These are phyloP conservation scores for Tulasnella sp. DNA, from an alignment of 768 basidiomycete genomes.

Conservation along the genomic window DNA sequence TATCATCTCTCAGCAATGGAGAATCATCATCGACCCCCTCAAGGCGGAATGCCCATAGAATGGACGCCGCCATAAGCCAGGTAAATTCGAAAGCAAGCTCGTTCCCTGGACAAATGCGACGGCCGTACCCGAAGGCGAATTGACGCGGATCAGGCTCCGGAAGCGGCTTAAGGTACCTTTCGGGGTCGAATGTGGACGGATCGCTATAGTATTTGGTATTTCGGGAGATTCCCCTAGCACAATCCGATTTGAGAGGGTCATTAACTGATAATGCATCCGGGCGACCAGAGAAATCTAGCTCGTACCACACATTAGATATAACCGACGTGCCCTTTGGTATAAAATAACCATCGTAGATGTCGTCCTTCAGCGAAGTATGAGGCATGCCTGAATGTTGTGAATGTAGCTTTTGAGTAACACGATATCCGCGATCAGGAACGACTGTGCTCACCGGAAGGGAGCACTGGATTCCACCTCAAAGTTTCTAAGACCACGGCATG, in stretches of 20 bases:
- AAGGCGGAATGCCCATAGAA: background rate
- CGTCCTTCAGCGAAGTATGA: conserved; percentile 5
- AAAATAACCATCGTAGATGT: conserved; percentile 16
- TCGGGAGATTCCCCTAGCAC: no score
- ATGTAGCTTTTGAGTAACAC: no score
- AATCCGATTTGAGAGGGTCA: no score
- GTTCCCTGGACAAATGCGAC: background rate
- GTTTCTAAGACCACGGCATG: conserved; percentile 23
- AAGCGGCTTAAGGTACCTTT: background rate
- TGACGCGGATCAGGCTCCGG: background rate
- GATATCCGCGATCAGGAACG: no score
- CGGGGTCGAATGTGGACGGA: conserved; percentile 16
- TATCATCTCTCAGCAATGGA: no score
- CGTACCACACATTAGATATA: background rate
- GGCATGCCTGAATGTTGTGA: background rate
- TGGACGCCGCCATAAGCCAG: background rate
- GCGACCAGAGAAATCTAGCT: no score
- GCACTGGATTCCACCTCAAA: conserved; percentile 21
- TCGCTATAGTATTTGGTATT: no score
- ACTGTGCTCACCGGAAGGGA: conserved; percentile 2
- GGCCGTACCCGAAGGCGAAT: conserved; percentile 3
- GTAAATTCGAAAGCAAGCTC: background rate
- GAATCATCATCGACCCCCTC: no score
- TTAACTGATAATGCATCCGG: background rate
- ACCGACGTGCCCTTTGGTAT: background rate